Base-by-base conservation (phyloP, 2,329 filamentous ascomycete species). In the Grosmannia huntii region DNA sequence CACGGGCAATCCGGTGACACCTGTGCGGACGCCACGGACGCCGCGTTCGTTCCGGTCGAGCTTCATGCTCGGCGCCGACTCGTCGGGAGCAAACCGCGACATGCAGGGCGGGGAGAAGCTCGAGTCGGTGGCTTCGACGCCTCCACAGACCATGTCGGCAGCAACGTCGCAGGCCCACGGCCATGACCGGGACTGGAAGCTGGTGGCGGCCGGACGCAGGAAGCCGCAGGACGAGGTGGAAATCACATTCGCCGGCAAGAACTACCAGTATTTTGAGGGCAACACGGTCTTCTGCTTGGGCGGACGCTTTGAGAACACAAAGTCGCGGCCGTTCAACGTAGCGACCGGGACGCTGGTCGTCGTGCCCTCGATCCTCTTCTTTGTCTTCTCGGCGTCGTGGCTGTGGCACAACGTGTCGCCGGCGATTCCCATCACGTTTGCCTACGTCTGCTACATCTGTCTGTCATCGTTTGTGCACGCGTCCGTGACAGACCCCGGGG, bases 381-480 rank as follows among this genome's bases (percentile, higher is more conserved):
- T 95, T 71, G 82, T 76, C 23, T 95, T 86, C 66, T 94, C 88
- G 61, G 90, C 87, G 12, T 83, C 88, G 25, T 96, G 87, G 82
- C 70, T 95, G 57, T 96, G 90, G 90, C 76, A 84, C 64, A 79
- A 95, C 66, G 79, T 95, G 63, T 95, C 89, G 44, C 91, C 91
- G 36, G 90, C 90, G 57, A 83, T 97, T 65, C 94, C 94, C 56
- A 83, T 97, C 65, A 72, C 89, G 50, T 97, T 95, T 73, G 91
- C 84, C 57, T 99, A 99, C 69, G 68, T 96, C n/a, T 90, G 90
- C 66, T 91, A 87, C 69, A 77, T 99, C 31, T 95, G 89, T 71
- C 77, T 96, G 53, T 96, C 91, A 27, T 97, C 94, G 3, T 99
- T 97, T 68, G 67, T 96, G 58, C 92, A 96, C 72, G 94, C 92